These are phyloP conservation scores for Syncephalis plumigaleata DNA, from an alignment of 371 early-diverging fungal species.

Conservation along the genomic window DNA sequence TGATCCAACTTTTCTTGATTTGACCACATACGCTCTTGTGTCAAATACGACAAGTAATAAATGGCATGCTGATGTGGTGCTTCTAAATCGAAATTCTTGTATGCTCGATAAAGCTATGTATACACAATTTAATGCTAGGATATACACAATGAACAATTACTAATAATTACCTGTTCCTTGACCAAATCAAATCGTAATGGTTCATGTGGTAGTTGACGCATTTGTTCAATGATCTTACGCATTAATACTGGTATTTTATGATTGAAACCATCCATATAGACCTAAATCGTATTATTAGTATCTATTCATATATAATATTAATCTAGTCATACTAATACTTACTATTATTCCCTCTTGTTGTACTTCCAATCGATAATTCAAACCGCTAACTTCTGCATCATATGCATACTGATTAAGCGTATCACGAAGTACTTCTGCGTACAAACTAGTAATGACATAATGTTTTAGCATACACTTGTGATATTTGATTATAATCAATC, in stretches of 20 bases:
- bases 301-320: no score
- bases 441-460: constrained; percentile 27
- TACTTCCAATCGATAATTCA: constrained; percentile 50
- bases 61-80: constrained; percentile 62
- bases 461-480: no score
- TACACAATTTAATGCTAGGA: not conserved
- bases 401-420: constrained; percentile 68
- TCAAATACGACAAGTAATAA: constrained; percentile 52
- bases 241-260: constrained; percentile 62
- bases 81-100: constrained; percentile 50
- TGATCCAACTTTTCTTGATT: constrained; percentile 55
- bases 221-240: constrained; percentile 43
- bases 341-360: constrained; percentile 35
- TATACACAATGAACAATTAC: not conserved
- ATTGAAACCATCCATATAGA: constrained; percentile 64
- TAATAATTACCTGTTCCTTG: constrained; percentile 41
- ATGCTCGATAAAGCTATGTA: constrained; percentile 32
- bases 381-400: constrained; percentile 75
- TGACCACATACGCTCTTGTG: constrained; percentile 68
- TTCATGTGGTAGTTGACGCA: constrained; percentile 42
- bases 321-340: no score
- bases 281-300: constrained; percentile 5
- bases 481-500: no score
- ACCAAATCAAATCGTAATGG: constrained; percentile 50
- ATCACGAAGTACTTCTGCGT: constrained; percentile 60